phyloP scores from a whole-genome alignment of 352 stramenopile genomes.

The Phytophthora sansomeana region DNA sequence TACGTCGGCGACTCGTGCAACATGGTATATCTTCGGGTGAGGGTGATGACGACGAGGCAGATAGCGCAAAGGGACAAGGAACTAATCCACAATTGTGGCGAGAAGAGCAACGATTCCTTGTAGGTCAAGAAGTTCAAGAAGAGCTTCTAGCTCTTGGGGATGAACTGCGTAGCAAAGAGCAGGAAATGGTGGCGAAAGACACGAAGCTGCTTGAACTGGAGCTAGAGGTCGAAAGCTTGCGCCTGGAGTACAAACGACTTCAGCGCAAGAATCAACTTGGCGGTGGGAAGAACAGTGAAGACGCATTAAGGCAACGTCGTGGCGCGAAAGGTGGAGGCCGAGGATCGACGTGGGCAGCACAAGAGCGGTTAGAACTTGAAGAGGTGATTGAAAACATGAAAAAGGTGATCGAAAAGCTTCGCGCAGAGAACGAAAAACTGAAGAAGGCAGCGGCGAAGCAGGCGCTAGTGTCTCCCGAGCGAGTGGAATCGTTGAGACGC shows the following conservation, averaged over 20 bases:
- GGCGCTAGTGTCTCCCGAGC: conserved; percentile 40
- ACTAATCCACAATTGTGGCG: conserved; percentile 32
- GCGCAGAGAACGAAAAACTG: conserved; percentile 74
- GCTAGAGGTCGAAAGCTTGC: conserved; percentile 75
- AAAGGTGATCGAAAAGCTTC: conserved; percentile 81
- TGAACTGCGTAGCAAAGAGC: conserved; percentile 61
- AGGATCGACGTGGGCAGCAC: conserved; percentile 23
- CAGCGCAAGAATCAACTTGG: conserved; percentile 47
- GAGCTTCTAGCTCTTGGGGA: conserved; percentile 51
- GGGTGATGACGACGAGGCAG: conserved; percentile 15
- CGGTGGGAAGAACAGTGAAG: conserved; percentile 8
- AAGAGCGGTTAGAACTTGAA: conserved; percentile 71
- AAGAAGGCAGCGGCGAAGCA: conserved; percentile 42
- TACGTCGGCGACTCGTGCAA: conserved; percentile 53
- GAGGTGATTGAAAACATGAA: conserved; percentile 87
- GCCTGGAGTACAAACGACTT: conserved; percentile 64
- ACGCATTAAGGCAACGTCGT: conserved; percentile 14
- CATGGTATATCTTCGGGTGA: conserved; percentile 33
- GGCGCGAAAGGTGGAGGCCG: conserved; percentile 14
- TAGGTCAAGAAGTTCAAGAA: conserved; percentile 51
- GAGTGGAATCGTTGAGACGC: conserved; percentile 50
- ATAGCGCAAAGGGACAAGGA: conserved; percentile 4
- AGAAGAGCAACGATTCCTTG: conserved; percentile 63
- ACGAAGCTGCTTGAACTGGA: conserved; percentile 71
- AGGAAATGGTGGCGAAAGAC: conserved; percentile 63